These are phyloP conservation scores for Termitomyces sp. DNA, from an alignment of 768 basidiomycete species.

Conservation along the genomic window DNA sequence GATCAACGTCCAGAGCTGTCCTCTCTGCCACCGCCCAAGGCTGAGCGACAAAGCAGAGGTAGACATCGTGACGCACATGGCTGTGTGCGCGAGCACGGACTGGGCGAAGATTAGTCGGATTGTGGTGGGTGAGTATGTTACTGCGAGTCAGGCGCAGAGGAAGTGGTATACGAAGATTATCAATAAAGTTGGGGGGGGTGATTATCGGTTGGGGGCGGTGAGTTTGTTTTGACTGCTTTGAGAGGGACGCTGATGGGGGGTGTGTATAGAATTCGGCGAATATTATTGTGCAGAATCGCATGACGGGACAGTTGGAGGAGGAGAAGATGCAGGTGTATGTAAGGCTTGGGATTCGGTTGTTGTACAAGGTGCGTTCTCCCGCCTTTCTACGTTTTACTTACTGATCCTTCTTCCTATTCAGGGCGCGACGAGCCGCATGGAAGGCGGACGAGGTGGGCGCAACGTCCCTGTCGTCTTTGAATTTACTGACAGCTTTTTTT, in stretches of 20 bases:
- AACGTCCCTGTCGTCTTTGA: no score
- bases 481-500: neutral
- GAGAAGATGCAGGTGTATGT: slow-evolving; percentile 98
- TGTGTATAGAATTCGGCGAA: slow-evolving; percentile 84
- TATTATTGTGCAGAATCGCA: slow-evolving; percentile 94
- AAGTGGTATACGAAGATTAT: slow-evolving; percentile 96
- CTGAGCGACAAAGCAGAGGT: slow-evolving; percentile 85
- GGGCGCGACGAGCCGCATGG: slow-evolving; percentile 87
- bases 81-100: slow-evolving; percentile 91
- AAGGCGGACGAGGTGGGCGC: slow-evolving; percentile 83
- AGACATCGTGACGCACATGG: slow-evolving; percentile 96
- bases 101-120: slow-evolving; percentile 89
- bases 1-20: slow-evolving; percentile 94
- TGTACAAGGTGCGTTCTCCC: slow-evolving; percentile 66
- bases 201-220: slow-evolving; percentile 89
- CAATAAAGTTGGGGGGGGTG: slow-evolving; percentile 80
- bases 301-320: slow-evolving; percentile 90
- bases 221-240: no score
- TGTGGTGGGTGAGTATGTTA: slow-evolving; percentile 93
- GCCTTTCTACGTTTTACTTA: no score
- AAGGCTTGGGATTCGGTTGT: slow-evolving; percentile 83
- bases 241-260: slow-evolving; percentile 4
- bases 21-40: slow-evolving; percentile 87
- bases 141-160: slow-evolving; percentile 90
- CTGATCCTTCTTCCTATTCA: slow-evolving; percentile 22